Percentiles rank a stretch among this genome's conserved stretches.
These are phyloP conservation scores for Alternaria sp. DNA, from an alignment of 2,329 filamentous ascomycete genomes.

Conservation along the genomic window DNA sequence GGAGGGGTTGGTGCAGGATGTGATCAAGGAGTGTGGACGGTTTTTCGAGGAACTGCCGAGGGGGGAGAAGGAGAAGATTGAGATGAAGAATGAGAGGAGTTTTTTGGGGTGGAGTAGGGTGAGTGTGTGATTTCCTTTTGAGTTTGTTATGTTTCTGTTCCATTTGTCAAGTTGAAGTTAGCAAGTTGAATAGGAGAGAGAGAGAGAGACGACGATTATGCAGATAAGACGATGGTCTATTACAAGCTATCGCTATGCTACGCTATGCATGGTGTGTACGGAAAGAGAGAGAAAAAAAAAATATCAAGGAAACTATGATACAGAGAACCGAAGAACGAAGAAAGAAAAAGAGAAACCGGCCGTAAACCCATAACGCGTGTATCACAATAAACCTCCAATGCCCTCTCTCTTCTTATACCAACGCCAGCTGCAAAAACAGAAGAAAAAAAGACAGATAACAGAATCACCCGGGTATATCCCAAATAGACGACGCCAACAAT, in stretches of 20 bases:
- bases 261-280: not conserved
- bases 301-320: slow-evolving; percentile 5
- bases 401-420: not conserved
- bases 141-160: not conserved
- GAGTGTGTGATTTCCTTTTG: slow-evolving; percentile 28
- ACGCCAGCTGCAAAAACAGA: not conserved
- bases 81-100: slow-evolving; percentile 58
- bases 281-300: not conserved
- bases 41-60: slow-evolving; percentile 77
- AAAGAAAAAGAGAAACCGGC: not conserved
- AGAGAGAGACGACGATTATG: not conserved
- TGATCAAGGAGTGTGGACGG: slow-evolving; percentile 69
- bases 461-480: slow-evolving; percentile 13
- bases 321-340: not conserved
- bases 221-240: slow-evolving; percentile 1
- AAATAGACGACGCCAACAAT: slow-evolving; percentile 12
- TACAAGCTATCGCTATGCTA: slow-evolving; percentile 10
- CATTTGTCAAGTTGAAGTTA: too few relatives aligned
- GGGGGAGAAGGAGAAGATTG: slow-evolving; percentile 72
- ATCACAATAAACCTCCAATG: not conserved
- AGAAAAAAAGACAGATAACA: not conserved
- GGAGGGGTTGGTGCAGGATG: slow-evolving; percentile 67
- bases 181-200: not conserved
- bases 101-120: slow-evolving; percentile 57
- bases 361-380: slow-evolving; percentile 4